These are phyloP conservation scores for Citrus hindsii DNA, from an alignment of 345 rosid species.

Conservation along the genomic window DNA sequence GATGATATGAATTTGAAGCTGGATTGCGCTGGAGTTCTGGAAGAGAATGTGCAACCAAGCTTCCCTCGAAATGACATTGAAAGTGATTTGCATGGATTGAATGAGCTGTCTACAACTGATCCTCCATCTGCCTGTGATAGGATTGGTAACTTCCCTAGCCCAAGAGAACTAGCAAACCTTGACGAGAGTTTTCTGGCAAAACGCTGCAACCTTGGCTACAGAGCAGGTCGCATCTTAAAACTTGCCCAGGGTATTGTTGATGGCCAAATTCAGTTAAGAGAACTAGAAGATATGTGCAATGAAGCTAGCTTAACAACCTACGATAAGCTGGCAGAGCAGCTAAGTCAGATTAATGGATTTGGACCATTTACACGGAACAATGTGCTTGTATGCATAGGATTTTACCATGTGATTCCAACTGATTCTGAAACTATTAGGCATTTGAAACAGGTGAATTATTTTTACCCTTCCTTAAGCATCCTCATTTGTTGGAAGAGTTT, in stretches of 20 bases:
- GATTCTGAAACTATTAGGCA: constrained; percentile 57
- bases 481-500: neutral
- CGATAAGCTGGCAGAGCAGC: constrained; percentile 25
- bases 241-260: constrained; percentile 41
- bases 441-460: constrained; percentile 34
- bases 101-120: no score
- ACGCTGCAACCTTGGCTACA: constrained; percentile 44
- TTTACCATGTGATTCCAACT: constrained; percentile 46
- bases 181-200: constrained; percentile 43
- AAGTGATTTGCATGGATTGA: neutral
- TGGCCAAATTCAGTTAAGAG: constrained; percentile 33
- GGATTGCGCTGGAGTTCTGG: neutral
- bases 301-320: constrained; percentile 23
- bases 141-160: constrained; percentile 42
- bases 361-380: constrained; percentile 56
- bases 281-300: constrained; percentile 32
- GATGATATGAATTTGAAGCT: neutral
- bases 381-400: constrained; percentile 56
- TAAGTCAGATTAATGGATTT: constrained; percentile 38
- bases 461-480: neutral
- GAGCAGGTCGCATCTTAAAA: constrained; percentile 46
- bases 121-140: neutral
- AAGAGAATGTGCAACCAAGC: neutral
- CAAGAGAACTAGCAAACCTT: constrained; percentile 41
- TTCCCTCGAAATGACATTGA: neutral